Evolutionary conservation across 805 yeast species (phyloP), one percentile per base, ranked within the genome.

Genomic region (Cyberlindnera maritima): DNA sequence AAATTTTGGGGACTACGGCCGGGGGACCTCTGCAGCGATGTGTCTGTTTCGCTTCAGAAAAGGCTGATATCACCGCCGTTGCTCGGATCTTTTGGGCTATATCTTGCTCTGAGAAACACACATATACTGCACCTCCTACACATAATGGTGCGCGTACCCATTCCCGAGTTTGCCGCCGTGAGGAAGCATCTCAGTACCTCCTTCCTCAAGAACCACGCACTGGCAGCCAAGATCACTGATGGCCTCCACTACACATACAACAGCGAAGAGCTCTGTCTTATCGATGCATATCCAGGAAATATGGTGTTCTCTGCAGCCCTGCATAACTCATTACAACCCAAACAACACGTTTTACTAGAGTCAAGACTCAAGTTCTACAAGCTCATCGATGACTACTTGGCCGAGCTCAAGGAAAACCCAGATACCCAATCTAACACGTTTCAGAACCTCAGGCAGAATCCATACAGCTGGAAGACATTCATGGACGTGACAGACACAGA

Each of bases 391-490:
- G 36, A 47, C 3, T 50, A 48, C 28, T 33, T 53, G 1, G 32
- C 35, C 3, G 33, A 23, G 13, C 36, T 48, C 18, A 10, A 35
- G 18, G 3, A 23, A 12, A 15, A 12, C 4, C 39, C 41, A 11
- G 41, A 33, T 3, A 38, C 49, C 5, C 2, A 20, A 11, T 19
- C 21, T 7, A 39, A 46, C 26, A 41, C 48, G 39, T 68, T 72
- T 44, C 57, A 60, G 25, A 59, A 65, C 33, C 62, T 58, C 34
- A 53, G 60, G 1, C 58, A 61, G 34, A 83, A 83, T 57, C 91
- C 94, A 4, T 85, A 76, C 60, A 66, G 76, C 14, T 88, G 96
- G 96, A 64, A 65, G 4, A 71, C 89, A 1, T 88, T 74, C 57
- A 61, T 67, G 3, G 63, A 70, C 1, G 48, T 84, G n/a, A 67